Conservation (phyloP, 2,329 filamentous ascomycete species). For the Colletotrichum sp. region DNA sequence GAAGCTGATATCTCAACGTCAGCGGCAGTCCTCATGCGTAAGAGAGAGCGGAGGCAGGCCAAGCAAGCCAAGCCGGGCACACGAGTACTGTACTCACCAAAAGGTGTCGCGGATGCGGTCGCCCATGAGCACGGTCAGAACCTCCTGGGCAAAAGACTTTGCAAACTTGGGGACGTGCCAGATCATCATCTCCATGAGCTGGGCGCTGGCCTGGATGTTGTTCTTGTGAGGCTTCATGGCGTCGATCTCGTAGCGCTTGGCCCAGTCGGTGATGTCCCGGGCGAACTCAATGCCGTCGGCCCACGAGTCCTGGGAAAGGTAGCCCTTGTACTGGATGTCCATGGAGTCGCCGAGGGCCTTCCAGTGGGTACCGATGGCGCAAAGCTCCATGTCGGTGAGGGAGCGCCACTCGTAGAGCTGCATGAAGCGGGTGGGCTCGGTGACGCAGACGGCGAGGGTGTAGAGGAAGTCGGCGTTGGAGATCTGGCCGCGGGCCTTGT, state of each 20-base stretch:
- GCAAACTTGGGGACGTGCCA: slow-evolving; percentile 54
- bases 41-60: background rate
- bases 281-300: slow-evolving; percentile 56
- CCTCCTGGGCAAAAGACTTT: slow-evolving; percentile 51
- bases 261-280: slow-evolving; percentile 53
- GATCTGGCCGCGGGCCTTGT: slow-evolving; percentile 39
- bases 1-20: slow-evolving; percentile 37
- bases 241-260: slow-evolving; percentile 60
- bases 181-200: slow-evolving; percentile 66
- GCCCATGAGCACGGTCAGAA: slow-evolving; percentile 66
- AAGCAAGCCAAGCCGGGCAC: background rate
- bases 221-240: slow-evolving; percentile 59
- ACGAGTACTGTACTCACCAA: slow-evolving; percentile 48
- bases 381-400: slow-evolving; percentile 70
- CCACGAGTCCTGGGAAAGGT: slow-evolving; percentile 44
- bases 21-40: background rate
- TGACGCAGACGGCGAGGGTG: slow-evolving; percentile 62
- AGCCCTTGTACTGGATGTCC: slow-evolving; percentile 59
- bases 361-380: slow-evolving; percentile 73
- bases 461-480: slow-evolving; percentile 43
- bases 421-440: slow-evolving; percentile 70
- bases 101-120: slow-evolving; percentile 69
- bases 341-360: slow-evolving; percentile 74
- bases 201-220: slow-evolving; percentile 58
- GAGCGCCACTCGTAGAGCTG: slow-evolving; percentile 72